Conservation (phyloP, 805 yeast species). For the Limtongia smithiae region DNA sequence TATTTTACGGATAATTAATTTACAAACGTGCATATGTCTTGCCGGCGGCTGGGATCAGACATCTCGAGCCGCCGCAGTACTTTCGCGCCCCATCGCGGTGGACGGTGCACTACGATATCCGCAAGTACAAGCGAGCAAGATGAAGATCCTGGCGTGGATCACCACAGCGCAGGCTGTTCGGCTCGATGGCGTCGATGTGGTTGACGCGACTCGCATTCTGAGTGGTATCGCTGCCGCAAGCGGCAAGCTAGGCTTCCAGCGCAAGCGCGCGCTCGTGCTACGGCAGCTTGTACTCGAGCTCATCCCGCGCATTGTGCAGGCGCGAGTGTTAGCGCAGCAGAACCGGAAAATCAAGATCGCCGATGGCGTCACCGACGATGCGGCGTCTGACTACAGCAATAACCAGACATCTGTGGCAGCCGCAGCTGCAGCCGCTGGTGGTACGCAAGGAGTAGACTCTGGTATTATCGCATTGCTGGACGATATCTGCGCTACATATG, state of each 20-base stretch:
- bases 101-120: conserved; percentile 4
- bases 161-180: conserved; percentile 21
- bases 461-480: conserved; percentile 47
- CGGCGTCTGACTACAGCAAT: background rate
- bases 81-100: conserved; percentile 37
- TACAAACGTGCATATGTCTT: conserved; percentile 52
- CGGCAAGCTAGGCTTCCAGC: conserved; percentile 52
- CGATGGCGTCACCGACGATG: background rate
- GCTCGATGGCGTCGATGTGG: conserved; percentile 25
- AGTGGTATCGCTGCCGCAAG: conserved; percentile 64
- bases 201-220: conserved; percentile 46
- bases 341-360: background rate
- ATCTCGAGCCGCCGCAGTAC: conserved; percentile 47
- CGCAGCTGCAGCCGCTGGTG: background rate
- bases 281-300: conserved; percentile 56
- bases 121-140: conserved; percentile 23
- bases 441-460: conserved; percentile 22
- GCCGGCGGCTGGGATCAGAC: conserved; percentile 48
- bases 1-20: conserved; percentile 57
- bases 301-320: conserved; percentile 30
- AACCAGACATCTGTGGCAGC: background rate
- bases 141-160: conserved; percentile 26
- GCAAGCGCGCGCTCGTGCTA: conserved; percentile 69
- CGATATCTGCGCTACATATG: conserved; percentile 51
- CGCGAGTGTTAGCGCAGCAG: conserved; percentile 20